Base-by-base conservation (phyloP, 1,139 yeast genomes). In the Yamadazyma siamensis region DNA sequence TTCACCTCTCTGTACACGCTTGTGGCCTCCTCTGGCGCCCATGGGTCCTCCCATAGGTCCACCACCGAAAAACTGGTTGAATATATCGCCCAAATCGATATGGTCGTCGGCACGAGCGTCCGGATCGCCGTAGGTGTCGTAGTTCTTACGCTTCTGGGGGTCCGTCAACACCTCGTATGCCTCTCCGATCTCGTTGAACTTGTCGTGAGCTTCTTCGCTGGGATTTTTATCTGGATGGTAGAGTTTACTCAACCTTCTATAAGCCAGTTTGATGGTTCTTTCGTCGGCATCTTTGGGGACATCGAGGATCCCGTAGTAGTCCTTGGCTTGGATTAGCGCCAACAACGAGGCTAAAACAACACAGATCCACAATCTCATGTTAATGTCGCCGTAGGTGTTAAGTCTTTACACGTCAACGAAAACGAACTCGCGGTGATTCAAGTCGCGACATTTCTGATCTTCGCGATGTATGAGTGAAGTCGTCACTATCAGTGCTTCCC, bases 191-290 rank as follows among this genome's bases (percentile, higher is more conserved):
- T 88, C 95, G 31, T 91, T 80, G 56, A 88, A 91, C 57, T 75
- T 81, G 35, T 82, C 81, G 43, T 85, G 89, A 2, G 96, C 95
- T 25, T 73, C 81, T 14, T 85, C 91, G 43, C 81, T 77, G 4
- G 69, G 82, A 50, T 91, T 91, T 63, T 94, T 91, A 56, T 91
- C 98, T 1, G 98, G 98, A 52, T 91, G 98, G 56, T 76, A 88
- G 50, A 85, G 86, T 55, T 88, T 83, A 44, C 94, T 81, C 42
- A 91, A 65, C 38, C 77, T 76, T 44, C 96, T 64, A 56, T 89
- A 91, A 0, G 97, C 96, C 39, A 79, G 76, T 53, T 86, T 87
- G 61, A 91, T 85, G 36, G 89, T 89, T 45, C 75, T 80, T 15
- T 85, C 95, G 32, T 71, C 71, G 0, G 96, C 95, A 43, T 71